These are phyloP conservation scores for Puccinia triticina DNA, from an alignment of 1,284 basidiomycete genomes.

Conservation along the genomic window DNA sequence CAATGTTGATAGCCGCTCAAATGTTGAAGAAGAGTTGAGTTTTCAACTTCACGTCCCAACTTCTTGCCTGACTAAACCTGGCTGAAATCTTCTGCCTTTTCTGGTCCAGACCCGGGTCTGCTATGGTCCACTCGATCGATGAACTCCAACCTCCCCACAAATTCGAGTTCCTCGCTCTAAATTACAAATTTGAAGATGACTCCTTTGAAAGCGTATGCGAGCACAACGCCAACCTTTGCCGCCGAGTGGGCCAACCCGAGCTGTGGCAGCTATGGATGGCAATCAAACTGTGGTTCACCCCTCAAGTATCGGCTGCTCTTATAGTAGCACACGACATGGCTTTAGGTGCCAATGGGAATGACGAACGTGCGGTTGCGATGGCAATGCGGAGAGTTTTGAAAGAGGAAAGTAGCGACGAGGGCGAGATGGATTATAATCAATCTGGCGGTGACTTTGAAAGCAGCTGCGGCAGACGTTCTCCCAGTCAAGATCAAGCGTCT, in stretches of 20 bases:
- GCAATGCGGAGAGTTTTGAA: slow-evolving; percentile 39
- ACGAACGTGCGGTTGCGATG: slow-evolving; percentile 30
- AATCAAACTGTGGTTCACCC: slow-evolving; percentile 29
- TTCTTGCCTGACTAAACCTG: background rate
- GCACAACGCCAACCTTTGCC: slow-evolving; percentile 37
- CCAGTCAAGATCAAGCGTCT: slow-evolving; percentile 22
- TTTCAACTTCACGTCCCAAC: background rate
- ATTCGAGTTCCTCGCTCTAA: slow-evolving; percentile 28
- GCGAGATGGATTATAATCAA: slow-evolving; percentile 36
- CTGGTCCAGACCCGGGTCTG: background rate
- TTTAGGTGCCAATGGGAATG: slow-evolving; percentile 4
- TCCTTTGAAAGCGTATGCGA: slow-evolving; percentile 35
- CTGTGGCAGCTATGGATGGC: slow-evolving; percentile 38
- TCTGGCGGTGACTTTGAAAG: slow-evolving; percentile 26
- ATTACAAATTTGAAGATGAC: slow-evolving; percentile 37
- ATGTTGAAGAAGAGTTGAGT: slow-evolving; percentile 34
- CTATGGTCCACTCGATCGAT: slow-evolving; percentile 18
- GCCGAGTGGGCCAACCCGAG: background rate
- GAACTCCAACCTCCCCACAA: slow-evolving; percentile 13
- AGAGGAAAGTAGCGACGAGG: slow-evolving; percentile 43
- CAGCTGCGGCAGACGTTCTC: slow-evolving; percentile 19
- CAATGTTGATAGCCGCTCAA: background rate
- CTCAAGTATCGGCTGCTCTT: slow-evolving; percentile 25
- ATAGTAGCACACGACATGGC: slow-evolving; percentile 22
- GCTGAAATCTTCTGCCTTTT: background rate